Base-by-base conservation (phyloP, 2,329 filamentous ascomycete genomes). In the Colletotrichum truncatum region DNA sequence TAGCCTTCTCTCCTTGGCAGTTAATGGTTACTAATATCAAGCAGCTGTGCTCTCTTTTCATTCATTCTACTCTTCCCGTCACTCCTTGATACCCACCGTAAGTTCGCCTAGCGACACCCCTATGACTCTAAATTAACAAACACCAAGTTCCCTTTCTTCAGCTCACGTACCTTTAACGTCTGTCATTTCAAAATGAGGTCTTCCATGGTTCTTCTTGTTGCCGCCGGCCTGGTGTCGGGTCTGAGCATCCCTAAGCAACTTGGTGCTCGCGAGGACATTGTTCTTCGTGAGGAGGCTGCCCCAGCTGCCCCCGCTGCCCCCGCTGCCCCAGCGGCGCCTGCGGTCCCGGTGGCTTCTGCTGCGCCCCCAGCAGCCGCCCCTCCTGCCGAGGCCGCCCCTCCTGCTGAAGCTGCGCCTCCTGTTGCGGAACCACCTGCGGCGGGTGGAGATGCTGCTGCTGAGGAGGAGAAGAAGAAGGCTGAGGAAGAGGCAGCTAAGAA, bases 181-280 rank as follows among this genome's bases (percentile, higher is more conserved):
- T n/a, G 36, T 63, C 34, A 48, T 52, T 41, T 46, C 68, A 71
- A 59, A 54, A 75, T 75, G 73, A 76, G 72, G 70, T 71, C 73
- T 38, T 60, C 68, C 63, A 68, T 72, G 39, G 36, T 76, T 25
- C 62, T 76, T 49, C 67, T 75, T 36, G 28, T 75, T 34, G 69
- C 74, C 28, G 70, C 70, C 64, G 73, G 73, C 69, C 70, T 76
- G 71, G 74, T 70, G 64, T 73, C 74, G 63, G 74, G 70, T 48
- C 67, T 71, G 41, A 70, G 68, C 43, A 70, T 74, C 16, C 73
- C 73, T 51, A 61, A 60, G 46, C 59, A 46, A 34, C 55, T 59
- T 34, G 54, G 48, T 25, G 43, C 64, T 55, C 52, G 64, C 16
- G 43, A 18, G 16, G 39, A 55, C 45, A 16, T 54, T 25, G 56